A percentile compares a stretch with the other conserved stretches of the same genome.
Evolutionary conservation across 805 yeast genomes (phyloP).

Genomic region (Brettanomyces sp.): DNA sequence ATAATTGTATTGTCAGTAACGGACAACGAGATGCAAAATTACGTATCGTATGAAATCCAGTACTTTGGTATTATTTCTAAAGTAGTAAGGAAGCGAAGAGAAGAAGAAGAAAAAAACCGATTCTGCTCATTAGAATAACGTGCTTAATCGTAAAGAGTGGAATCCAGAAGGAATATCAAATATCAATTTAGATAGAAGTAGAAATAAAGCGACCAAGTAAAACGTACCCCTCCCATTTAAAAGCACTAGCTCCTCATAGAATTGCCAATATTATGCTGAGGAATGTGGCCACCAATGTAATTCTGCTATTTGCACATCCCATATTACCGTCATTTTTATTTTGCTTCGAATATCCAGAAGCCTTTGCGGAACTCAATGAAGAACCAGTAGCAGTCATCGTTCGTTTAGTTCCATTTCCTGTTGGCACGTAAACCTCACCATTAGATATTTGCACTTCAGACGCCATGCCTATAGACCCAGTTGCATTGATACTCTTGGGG

Average conservation of each 20-base stretch:
- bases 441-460: constrained; percentile 17
- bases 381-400: background rate
- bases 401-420: constrained; percentile 1
- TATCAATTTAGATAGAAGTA: no score
- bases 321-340: background rate
- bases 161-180: no score
- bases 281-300: background rate
- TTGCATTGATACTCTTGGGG: constrained; percentile 7
- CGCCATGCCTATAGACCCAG: constrained; percentile 8
- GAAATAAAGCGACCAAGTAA: no score
- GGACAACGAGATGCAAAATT: no score
- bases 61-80: no score
- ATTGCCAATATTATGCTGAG: background rate
- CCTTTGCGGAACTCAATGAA: background rate
- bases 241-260: background rate
- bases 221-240: no score
- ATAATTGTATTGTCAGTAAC: no score
- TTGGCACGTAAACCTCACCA: constrained; percentile 21
- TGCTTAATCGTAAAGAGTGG: no score
- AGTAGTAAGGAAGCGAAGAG: no score
- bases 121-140: no score
- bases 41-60: no score
- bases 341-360: background rate
- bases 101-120: no score
- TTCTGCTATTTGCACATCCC: background rate